These are phyloP conservation scores for Xylariales sp. DNA, from an alignment of 2,329 filamentous ascomycete species.

Conservation along the genomic window DNA sequence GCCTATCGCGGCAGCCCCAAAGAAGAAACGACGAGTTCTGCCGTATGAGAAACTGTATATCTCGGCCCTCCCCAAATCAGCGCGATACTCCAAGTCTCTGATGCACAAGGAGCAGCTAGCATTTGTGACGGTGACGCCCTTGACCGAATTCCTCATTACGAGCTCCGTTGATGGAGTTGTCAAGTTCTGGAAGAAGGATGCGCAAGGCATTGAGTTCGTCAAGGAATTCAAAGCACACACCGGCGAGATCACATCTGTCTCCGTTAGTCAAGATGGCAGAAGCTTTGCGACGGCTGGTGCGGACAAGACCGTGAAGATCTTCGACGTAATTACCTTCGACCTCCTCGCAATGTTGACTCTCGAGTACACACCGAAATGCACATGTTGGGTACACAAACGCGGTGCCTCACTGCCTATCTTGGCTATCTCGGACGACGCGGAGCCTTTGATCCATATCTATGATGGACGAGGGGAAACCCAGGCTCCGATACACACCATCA, in stretches of 20 bases:
- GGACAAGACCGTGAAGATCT: slow-evolving; percentile 77
- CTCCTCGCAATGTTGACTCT: slow-evolving; percentile 78
- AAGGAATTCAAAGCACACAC: slow-evolving; percentile 94
- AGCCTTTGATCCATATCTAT: slow-evolving; percentile 73
- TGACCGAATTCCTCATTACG: slow-evolving; percentile 93
- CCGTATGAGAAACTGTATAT: slow-evolving; percentile 95
- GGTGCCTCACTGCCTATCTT: slow-evolving; percentile 84
- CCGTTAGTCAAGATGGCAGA: slow-evolving; percentile 81
- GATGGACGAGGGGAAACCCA: slow-evolving; percentile 83
- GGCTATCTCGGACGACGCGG: slow-evolving; percentile 73
- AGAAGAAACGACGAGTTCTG: slow-evolving; percentile 87
- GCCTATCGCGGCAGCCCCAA: slow-evolving; percentile 70
- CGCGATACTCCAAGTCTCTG: slow-evolving; percentile 87
- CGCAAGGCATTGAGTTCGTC: slow-evolving; percentile 89
- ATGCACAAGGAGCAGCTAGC: slow-evolving; percentile 97
- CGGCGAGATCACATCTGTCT: slow-evolving; percentile 78
- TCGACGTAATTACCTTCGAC: slow-evolving; percentile 82
- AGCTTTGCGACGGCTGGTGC: slow-evolving; percentile 86
- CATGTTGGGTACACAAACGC: slow-evolving; percentile 89
- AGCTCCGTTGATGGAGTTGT: slow-evolving; percentile 92
- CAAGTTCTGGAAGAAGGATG: slow-evolving; percentile 98
- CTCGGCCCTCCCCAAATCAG: slow-evolving; percentile 75
- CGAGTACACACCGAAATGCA: slow-evolving; percentile 66
- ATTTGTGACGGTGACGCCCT: slow-evolving; percentile 81
- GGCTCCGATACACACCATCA: slow-evolving; percentile 70